A percentile compares a stretch with the other conserved stretches of the same genome.
phyloP scores from a whole-genome alignment of 805 yeast genomes.

The Yarrowia divulgata region DNA sequence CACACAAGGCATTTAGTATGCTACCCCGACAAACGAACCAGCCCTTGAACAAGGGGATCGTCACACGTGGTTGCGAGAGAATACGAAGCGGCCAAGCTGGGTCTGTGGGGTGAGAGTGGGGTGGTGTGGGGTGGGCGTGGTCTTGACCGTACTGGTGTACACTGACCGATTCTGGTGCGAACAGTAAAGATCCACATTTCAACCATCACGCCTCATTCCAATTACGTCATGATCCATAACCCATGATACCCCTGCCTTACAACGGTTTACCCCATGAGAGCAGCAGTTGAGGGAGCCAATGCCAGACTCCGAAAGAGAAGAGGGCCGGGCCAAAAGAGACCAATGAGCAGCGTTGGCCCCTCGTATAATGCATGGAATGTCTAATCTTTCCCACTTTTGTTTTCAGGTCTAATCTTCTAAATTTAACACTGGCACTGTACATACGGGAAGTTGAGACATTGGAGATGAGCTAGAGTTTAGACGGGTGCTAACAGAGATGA shows the following conservation, averaged over 20 bases:
- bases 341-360: slow-evolving; percentile 10
- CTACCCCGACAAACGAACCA: slow-evolving; percentile 8
- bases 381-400: background rate
- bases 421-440: background rate
- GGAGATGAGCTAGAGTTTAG: background rate
- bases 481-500: background rate
- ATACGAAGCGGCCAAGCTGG: slow-evolving; percentile 1
- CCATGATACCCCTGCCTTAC: slow-evolving; percentile 17
- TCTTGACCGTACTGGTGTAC: too few species aligned
- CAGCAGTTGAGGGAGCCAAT: background rate
- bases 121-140: too few species aligned
- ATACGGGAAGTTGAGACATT: too few species aligned
- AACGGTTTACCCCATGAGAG: slow-evolving; percentile 4
- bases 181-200: too few species aligned
- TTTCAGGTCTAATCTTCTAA: slow-evolving; percentile 19
- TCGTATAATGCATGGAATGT: slow-evolving; percentile 31
- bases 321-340: background rate
- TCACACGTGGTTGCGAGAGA: slow-evolving; percentile 20
- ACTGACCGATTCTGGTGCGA: too few species aligned
- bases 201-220: too few species aligned
- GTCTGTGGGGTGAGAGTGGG: background rate
- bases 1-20: slow-evolving; percentile 3
- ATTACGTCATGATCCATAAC: slow-evolving; percentile 2
- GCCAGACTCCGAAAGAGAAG: slow-evolving; percentile 2
- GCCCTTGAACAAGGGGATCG: slow-evolving; percentile 9